phyloP scores from a whole-genome alignment of 371 early-diverging fungal genomes.

The Circinella minor region DNA sequence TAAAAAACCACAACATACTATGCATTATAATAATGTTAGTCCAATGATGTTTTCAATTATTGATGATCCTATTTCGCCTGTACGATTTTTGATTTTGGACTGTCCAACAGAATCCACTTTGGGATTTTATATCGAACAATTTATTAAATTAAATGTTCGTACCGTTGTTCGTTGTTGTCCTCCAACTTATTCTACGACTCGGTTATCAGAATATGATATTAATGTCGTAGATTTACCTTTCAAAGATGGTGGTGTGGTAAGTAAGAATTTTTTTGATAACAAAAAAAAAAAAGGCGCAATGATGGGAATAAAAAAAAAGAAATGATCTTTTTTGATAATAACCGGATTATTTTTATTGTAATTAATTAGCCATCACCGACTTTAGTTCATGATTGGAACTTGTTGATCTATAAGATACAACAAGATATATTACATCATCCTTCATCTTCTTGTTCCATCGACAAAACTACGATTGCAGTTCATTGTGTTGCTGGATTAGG shows the following conservation, averaged over 20 bases:
- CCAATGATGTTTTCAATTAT: conserved; percentile 30
- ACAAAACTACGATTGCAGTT: conserved; percentile 67
- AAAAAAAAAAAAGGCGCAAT: no score
- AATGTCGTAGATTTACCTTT: conserved; percentile 46
- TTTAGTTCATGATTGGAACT: conserved; percentile 76
- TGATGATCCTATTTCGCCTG: conserved; percentile 27
- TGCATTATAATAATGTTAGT: conserved; percentile 9
- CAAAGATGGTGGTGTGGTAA: conserved; percentile 68
- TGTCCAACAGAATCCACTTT: conserved; percentile 87
- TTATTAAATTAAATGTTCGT: conserved; percentile 72
- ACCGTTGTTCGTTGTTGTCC: conserved; percentile 88
- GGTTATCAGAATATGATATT: conserved; percentile 65
- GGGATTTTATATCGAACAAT: conserved; percentile 77
- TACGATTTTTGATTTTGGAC: conserved; percentile 89
- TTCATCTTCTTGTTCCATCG: conserved; percentile 26
- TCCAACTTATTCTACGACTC: conserved; percentile 77
- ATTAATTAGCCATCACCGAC: conserved; percentile 61
- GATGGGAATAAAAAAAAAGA: no score
- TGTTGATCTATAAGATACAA: conserved; percentile 56
- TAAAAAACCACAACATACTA: not conserved
- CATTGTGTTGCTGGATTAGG: conserved; percentile 91
- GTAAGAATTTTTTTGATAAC: conserved; percentile 1
- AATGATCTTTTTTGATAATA: not conserved
- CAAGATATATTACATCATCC: conserved; percentile 23
- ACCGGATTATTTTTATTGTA: not conserved